Evolutionary conservation across 2,329 filamentous ascomycete genomes (phyloP), one percentile per base, ranked within the genome.

Genomic region (Didymosphaeria variabile): DNA sequence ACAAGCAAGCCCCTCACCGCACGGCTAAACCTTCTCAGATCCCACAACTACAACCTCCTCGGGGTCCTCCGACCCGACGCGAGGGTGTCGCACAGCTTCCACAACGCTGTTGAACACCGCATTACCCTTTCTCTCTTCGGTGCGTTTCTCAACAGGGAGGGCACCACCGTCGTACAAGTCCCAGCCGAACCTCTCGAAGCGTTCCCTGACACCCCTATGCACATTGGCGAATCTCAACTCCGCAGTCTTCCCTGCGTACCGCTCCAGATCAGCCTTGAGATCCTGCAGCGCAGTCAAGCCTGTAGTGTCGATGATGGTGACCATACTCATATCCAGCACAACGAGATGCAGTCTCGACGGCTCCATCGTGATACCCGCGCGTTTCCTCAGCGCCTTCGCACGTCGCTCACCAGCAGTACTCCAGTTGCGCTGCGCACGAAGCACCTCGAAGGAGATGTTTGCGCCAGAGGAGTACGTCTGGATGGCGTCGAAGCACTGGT

Each of bases 231-330:
- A 83, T 0, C 85, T 71, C 2, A 87, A 66, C 55, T 84, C 79
- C 0, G 83, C 76, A 0, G 73, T 69, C 2, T 79, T 72, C 0
- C 86, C 85, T 0, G 80, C 82, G 57, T 85, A 87, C 26, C 80
- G 80, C 19, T 79, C 76, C 3, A 87, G 64, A 64, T 86, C 84
- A 15, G 75, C 75, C 19, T 82, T 77, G 21, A 88, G 71, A 38
- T 83, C 83, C 42, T 78, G 78, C 7, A 88, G 70, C 9, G 85
- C 82, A 0, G 79, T 77, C 3, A 86, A 77, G 0, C 83, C 85
- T 0, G 85, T 88, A 0, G 81, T 81, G 59, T 88, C 86, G 9
- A 86, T 79, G 61, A 86, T 83, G 17, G 83, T 82, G 19, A 85
- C 83, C 57, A 81, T 80, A 1, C 73, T 73, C 56, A 88, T 83